Evolutionary conservation across 1,139 yeast species (phyloP).

Genomic region (Geotrichum histeridarum): DNA sequence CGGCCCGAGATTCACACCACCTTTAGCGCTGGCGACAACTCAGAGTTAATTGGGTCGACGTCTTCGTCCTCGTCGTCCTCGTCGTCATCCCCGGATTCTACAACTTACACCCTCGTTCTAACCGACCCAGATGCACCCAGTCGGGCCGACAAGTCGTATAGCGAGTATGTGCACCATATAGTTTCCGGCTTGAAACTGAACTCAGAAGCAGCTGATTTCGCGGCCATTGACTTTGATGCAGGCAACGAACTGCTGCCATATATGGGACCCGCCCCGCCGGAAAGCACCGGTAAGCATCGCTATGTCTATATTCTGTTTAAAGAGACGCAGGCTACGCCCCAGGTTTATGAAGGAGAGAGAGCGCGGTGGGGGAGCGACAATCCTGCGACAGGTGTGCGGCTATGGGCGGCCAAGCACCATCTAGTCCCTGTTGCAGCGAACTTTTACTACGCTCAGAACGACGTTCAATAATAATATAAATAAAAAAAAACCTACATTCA

Average conservation of each 20-base stretch:
- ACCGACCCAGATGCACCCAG: conserved; percentile 97
- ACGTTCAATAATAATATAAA: conserved; percentile 36
- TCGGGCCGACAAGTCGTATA: conserved; percentile 75
- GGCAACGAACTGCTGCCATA: conserved; percentile 45
- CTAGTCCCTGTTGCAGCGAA: conserved; percentile 67
- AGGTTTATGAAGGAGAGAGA: conserved; percentile 51
- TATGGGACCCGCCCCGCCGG: conserved; percentile 81
- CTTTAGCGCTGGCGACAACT: conserved; percentile 41
- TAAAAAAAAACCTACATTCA: background rate
- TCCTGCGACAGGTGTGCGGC: conserved; percentile 70
- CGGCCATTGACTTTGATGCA: conserved; percentile 31
- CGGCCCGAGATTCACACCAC: conserved; percentile 65
- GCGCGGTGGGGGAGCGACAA: conserved; percentile 81
- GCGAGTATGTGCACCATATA: conserved; percentile 79
- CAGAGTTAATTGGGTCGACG: conserved; percentile 1
- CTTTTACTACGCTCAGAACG: conserved; percentile 72
- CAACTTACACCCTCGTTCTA: conserved; percentile 63
- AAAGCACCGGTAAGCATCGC: conserved; percentile 74
- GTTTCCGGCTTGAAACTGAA: conserved; percentile 56
- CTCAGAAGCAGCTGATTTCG: conserved; percentile 34
- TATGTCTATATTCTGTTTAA: conserved; percentile 71
- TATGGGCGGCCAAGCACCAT: conserved; percentile 64
- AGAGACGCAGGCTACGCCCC: conserved; percentile 42
- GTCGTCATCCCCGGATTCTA: conserved; percentile 32
- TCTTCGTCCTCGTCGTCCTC: no score